Evolutionary conservation across 2,329 filamentous ascomycete genomes (phyloP).

Genomic region (Microcyclospora tardicrescens): DNA sequence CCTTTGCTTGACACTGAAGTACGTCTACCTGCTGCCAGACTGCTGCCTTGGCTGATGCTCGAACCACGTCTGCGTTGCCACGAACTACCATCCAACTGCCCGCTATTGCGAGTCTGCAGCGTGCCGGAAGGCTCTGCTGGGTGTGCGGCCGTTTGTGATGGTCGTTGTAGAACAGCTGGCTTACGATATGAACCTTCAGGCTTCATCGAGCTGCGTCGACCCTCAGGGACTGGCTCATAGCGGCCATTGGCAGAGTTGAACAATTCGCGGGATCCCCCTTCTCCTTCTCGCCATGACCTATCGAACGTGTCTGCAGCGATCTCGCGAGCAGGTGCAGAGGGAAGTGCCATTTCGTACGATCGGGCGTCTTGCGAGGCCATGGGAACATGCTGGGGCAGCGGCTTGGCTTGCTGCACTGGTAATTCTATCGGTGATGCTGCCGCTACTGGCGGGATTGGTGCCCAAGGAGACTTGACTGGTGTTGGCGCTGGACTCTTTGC

Average conservation of each 20-base stretch:
- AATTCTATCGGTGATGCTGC: conserved; percentile 61
- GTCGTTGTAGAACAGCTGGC: conserved; percentile 66
- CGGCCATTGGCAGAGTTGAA: conserved; percentile 93
- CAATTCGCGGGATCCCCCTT: conserved; percentile 58
- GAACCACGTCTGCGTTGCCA: conserved; percentile 72
- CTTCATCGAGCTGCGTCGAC: conserved; percentile 54
- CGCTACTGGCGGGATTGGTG: conserved; percentile 70
- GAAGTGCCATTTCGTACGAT: conserved; percentile 41
- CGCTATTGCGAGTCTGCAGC: conserved; percentile 64
- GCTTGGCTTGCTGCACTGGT: conserved; percentile 30
- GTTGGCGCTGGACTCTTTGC: conserved; percentile 57
- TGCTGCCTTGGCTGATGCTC: conserved; percentile 71
- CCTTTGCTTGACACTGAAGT: conserved; percentile 32
- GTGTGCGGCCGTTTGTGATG: conserved; percentile 46
- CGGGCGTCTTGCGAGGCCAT: conserved; percentile 44
- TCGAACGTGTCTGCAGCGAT: conserved; percentile 92
- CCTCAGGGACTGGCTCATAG: conserved; percentile 75
- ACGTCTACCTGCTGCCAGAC: conserved; percentile 54
- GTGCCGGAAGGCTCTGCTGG: conserved; percentile 74
- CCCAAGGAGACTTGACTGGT: conserved; percentile 85
- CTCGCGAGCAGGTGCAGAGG: conserved; percentile 53
- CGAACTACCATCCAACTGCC: conserved; percentile 47
- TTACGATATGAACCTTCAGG: conserved; percentile 56
- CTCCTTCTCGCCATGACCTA: conserved; percentile 63
- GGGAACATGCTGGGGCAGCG: conserved; percentile 13